phyloP scores from a whole-genome alignment of 805 yeast species.

The Metahyphopichia silvanorum region DNA sequence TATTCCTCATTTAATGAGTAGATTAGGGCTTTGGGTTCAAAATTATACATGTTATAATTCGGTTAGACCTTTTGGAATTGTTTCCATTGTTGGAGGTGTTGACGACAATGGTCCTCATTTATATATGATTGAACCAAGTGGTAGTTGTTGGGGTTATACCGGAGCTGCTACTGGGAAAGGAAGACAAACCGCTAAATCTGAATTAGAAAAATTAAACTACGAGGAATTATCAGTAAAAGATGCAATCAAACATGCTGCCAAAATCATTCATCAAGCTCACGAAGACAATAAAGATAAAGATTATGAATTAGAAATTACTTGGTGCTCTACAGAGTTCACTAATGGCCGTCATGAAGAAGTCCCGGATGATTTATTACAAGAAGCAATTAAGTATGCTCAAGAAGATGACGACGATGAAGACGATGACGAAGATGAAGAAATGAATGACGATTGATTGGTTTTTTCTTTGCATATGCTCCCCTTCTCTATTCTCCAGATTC shows the following conservation, averaged over 20 bases:
- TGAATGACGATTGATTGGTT: too few species aligned
- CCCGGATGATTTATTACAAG: constrained; percentile 74
- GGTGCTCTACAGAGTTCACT: constrained; percentile 79
- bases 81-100: constrained; percentile 89
- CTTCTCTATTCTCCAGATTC: too few species aligned
- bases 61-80: constrained; percentile 96
- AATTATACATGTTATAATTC: constrained; percentile 94
- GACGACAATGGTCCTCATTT: constrained; percentile 89
- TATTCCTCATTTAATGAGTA: constrained; percentile 77
- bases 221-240: constrained; percentile 68
- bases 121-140: constrained; percentile 97
- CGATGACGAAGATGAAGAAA: constrained; percentile 52
- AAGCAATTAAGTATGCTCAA: constrained; percentile 81
- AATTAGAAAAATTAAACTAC: constrained; percentile 83
- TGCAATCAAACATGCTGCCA: constrained; percentile 92
- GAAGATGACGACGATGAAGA: constrained; percentile 79
- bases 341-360: constrained; percentile 76
- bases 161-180: constrained; percentile 99
- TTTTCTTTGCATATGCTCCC: too few species aligned
- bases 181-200: constrained; percentile 96
- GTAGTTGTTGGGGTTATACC: constrained; percentile 93
- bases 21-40: constrained; percentile 88
- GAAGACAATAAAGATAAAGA: constrained; percentile 98
- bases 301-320: constrained; percentile 89
- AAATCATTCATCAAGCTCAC: constrained; percentile 88